These are phyloP conservation scores for Globisporangium viniferum DNA, from an alignment of 352 stramenopile genomes.

Conservation along the genomic window DNA sequence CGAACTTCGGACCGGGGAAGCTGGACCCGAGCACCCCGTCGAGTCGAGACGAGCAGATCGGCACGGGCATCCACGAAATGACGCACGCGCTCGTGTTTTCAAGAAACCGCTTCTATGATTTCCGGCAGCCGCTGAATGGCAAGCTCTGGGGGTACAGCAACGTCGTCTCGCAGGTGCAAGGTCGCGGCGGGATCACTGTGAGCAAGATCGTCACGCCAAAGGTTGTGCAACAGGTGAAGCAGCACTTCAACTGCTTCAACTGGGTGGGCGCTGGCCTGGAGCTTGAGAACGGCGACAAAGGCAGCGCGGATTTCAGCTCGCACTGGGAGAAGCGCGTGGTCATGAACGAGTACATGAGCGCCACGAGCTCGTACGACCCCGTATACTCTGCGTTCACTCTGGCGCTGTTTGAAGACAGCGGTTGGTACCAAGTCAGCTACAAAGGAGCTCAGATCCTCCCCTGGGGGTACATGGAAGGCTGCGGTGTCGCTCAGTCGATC, in stretches of 20 bases:
- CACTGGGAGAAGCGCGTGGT: constrained; percentile 84
- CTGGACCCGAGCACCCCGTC: constrained; percentile 46
- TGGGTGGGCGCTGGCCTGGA: constrained; percentile 60
- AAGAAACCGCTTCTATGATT: constrained; percentile 50
- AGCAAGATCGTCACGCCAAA: constrained; percentile 77
- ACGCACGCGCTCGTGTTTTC: constrained; percentile 82
- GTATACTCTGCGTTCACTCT: constrained; percentile 75
- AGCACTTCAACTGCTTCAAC: constrained; percentile 75
- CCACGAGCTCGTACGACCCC: constrained; percentile 66
- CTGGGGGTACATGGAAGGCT: constrained; percentile 78
- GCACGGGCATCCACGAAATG: constrained; percentile 79
- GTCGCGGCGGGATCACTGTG: constrained; percentile 44
- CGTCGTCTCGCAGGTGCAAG: constrained; percentile 46
- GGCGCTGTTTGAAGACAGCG: constrained; percentile 76
- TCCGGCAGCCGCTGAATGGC: constrained; percentile 60
- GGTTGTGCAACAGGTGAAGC: constrained; percentile 60
- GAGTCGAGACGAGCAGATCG: constrained; percentile 57
- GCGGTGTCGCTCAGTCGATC: constrained; percentile 45
- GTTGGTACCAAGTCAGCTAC: constrained; percentile 79
- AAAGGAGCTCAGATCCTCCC: constrained; percentile 49
- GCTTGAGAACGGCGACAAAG: constrained; percentile 68
- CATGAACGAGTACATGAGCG: constrained; percentile 86
- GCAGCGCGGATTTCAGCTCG: constrained; percentile 57
- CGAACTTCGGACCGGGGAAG: constrained; percentile 70
- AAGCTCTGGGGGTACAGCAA: constrained; percentile 59